Evolutionary conservation across 768 basidiomycete species (phyloP), one percentile per base, ranked within the genome.

Genomic region (Lentinula aciculospora): DNA sequence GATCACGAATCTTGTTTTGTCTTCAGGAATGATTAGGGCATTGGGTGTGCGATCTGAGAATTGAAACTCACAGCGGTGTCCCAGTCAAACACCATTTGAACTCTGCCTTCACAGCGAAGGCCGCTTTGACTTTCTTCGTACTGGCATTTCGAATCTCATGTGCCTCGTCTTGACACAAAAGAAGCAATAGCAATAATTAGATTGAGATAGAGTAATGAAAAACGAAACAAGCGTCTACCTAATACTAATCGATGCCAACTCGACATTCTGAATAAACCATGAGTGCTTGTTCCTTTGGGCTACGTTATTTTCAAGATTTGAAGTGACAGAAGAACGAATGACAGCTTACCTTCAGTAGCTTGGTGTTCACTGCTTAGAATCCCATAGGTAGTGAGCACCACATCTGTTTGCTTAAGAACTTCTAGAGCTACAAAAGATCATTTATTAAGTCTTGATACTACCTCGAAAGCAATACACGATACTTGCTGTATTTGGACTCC

Each of bases 41-140:
- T 13, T 21, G 15, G 32, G 6, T 13, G 15, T 8, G 3, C 15
- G n/a, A 36, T 53, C 12, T 13, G 15, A 37, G 6, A 53, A 13
- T 17, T 4, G 3, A 29, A 10, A 68, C 77, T 57, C 63, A 86
- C 86, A 91, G 80, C 0, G 89, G 88, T n/a, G 89, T 91, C 28
- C 89, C 94, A 7, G 92, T 94, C 56, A 95, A 72, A 69, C 88
- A 91, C 94, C 94, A 97, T 53, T 89, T 78, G 69, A 80, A 94
- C 64, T 88, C 89, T 12, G 81, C 80, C 46, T 85, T 75, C 7
- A 91, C 92, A 0, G 91, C 92, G 37, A 86, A 75, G 2, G 91
- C 84, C 27, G 81, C 82, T 66, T 92, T 89, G 0, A 87, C 89
- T 34, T 79, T 85, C 53, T 82, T 77, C 4, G 49, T 36, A 12